Conservation (phyloP, 768 basidiomycete genomes). For the Agrocybe pediades region DNA sequence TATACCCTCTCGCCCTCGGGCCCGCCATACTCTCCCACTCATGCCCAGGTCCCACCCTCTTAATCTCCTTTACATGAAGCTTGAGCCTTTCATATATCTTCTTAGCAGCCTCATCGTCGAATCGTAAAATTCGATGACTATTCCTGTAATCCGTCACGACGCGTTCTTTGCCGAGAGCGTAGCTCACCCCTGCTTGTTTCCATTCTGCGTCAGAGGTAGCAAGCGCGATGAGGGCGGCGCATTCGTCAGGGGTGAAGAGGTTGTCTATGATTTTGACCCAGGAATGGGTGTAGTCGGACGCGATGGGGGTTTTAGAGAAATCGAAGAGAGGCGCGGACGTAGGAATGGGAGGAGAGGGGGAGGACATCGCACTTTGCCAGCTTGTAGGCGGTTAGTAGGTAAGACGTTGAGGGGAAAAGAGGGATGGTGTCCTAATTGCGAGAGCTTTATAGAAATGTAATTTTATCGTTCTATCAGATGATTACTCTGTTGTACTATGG, state of each 20-base stretch:
- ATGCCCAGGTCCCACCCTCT: conserved; percentile 29
- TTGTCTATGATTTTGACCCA: conserved; percentile 47
- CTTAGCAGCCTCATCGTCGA: conserved; percentile 33
- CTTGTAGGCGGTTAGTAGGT: too few species aligned
- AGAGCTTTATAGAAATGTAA: too few species aligned
- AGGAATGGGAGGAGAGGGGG: not conserved
- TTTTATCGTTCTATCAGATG: too few species aligned
- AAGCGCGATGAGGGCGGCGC: conserved; percentile 35
- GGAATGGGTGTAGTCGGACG: conserved; percentile 31
- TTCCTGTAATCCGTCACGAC: conserved; percentile 41
- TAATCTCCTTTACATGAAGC: conserved; percentile 39
- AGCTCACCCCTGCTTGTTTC: conserved; percentile 37
- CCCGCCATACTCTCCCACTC: conserved; percentile 36
- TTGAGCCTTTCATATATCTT: conserved; percentile 36
- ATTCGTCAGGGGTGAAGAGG: conserved; percentile 42
- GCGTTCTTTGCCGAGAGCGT: conserved; percentile 28
- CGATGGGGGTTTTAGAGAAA: conserved; percentile 38
- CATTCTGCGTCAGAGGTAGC: conserved; percentile 37
- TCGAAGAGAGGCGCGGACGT: conserved; percentile 30
- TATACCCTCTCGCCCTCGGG: conserved; percentile 18
- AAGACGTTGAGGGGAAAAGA: too few species aligned
- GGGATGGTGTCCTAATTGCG: too few species aligned
- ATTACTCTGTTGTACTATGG: too few species aligned
- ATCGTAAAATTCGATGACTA: conserved; percentile 39
- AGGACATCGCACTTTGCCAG: not conserved